Percentiles rank a stretch among this genome's conserved stretches.
These are phyloP conservation scores for Colletotrichum lindemuthianum DNA, from an alignment of 2,329 filamentous ascomycete genomes.

Conservation along the genomic window DNA sequence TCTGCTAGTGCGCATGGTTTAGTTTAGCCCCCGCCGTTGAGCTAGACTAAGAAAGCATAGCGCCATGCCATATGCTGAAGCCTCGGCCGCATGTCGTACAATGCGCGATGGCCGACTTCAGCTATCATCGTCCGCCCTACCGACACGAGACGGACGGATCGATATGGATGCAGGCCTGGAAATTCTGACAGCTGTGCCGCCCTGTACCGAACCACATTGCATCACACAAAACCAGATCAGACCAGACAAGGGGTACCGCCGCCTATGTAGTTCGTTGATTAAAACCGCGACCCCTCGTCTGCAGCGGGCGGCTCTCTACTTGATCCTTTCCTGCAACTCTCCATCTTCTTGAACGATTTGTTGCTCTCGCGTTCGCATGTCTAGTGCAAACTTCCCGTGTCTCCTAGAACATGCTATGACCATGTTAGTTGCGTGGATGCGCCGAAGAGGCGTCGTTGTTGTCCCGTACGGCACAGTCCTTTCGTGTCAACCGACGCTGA, in stretches of 20 bases:
- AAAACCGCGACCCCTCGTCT: slow-evolving; percentile 12
- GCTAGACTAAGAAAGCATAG: slow-evolving; percentile 19
- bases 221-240: too few relatives aligned
- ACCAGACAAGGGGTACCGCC: too few relatives aligned
- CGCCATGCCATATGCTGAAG: not conserved
- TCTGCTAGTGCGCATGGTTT: slow-evolving; percentile 18
- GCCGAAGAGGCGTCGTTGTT: too few relatives aligned
- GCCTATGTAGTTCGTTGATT: slow-evolving; percentile 8
- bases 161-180: slow-evolving; percentile 13
- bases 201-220: not conserved
- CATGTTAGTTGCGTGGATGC: too few relatives aligned
- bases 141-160: too few relatives aligned
- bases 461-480: too few relatives aligned
- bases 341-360: too few relatives aligned
- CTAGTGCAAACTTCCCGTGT: too few relatives aligned
- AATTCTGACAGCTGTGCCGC: slow-evolving; percentile 23
- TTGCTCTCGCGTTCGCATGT: too few relatives aligned
- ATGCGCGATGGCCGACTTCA: not conserved
- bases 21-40: slow-evolving; percentile 30
- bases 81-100: slow-evolving; percentile 9
- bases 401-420: too few relatives aligned
- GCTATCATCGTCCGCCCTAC: slow-evolving; percentile 27
- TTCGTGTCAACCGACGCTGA: too few relatives aligned
- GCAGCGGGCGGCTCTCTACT: not conserved
- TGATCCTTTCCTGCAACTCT: too few relatives aligned